These are phyloP conservation scores for Hygrophila difformis DNA, from an alignment of 257 asterid genomes.

Conservation along the genomic window DNA sequence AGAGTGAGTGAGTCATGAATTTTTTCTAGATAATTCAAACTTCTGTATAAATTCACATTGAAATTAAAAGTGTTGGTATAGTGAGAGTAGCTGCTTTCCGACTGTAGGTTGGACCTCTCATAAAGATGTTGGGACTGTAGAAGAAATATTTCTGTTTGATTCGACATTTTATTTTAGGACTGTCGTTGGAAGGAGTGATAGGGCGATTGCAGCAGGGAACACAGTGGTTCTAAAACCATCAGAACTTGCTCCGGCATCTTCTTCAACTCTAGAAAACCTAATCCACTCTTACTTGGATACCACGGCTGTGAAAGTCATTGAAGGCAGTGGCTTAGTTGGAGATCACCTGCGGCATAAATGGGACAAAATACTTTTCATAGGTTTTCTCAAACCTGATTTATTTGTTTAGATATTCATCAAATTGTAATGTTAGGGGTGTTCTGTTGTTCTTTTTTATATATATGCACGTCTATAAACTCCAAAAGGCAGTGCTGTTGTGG, in stretches of 20 bases:
- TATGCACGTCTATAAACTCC: background rate
- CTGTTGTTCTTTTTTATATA: too few relatives aligned
- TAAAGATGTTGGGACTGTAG: too few relatives aligned
- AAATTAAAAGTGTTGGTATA: too few relatives aligned
- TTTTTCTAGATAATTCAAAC: too few relatives aligned
- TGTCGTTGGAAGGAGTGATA: conserved; percentile 62
- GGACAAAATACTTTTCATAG: conserved; percentile 91
- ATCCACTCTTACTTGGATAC: conserved; percentile 41
- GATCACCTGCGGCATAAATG: conserved; percentile 54
- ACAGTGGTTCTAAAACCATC: conserved; percentile 64
- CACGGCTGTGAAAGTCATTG: conserved; percentile 52
- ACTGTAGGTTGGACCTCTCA: too few relatives aligned
- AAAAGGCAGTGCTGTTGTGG: conserved; percentile 54
- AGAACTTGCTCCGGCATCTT: conserved; percentile 60
- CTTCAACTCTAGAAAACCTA: conserved; percentile 41
- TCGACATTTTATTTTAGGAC: conserved; percentile 79
- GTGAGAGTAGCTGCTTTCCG: too few relatives aligned
- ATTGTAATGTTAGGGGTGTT: too few relatives aligned
- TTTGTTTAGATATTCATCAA: too few relatives aligned
- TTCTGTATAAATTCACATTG: too few relatives aligned
- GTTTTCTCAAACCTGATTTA: too few relatives aligned
- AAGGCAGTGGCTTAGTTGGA: conserved; percentile 54
- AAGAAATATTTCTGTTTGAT: too few relatives aligned
- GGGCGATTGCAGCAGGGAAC: conserved; percentile 92
- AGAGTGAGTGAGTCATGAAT: too few relatives aligned